A percentile compares a stretch with the other conserved stretches of the same genome.
These are phyloP conservation scores for Phylloporus sp. DNA, from an alignment of 768 basidiomycete species.

Conservation along the genomic window DNA sequence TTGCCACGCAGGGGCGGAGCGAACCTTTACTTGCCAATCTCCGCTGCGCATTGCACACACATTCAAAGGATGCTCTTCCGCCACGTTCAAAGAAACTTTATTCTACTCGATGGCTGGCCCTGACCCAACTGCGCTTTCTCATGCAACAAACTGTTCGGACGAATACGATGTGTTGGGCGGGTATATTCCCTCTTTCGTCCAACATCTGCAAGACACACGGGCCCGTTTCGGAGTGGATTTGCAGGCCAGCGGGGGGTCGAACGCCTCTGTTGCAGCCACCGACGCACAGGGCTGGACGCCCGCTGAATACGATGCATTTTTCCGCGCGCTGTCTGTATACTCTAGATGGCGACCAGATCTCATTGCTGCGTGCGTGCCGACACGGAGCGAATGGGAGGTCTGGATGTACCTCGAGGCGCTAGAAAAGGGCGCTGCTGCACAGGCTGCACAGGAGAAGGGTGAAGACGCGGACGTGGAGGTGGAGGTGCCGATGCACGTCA, in stretches of 20 bases:
- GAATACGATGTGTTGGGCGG: constrained; percentile 18
- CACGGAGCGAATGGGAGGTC: constrained; percentile 66
- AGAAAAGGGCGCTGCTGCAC: constrained; percentile 21
- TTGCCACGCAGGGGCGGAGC: too few species aligned
- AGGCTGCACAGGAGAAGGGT: constrained; percentile 14
- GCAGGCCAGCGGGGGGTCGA: not conserved
- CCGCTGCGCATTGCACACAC: not conserved
- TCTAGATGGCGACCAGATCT: constrained; percentile 77
- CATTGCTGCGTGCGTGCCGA: constrained; percentile 61
- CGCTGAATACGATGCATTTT: constrained; percentile 67
- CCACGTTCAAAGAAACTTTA: not conserved
- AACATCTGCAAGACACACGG: constrained; percentile 25
- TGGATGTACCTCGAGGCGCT: constrained; percentile 61
- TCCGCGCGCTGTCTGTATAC: constrained; percentile 60
- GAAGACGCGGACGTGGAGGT: constrained; percentile 4
- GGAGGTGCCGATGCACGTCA: not conserved
- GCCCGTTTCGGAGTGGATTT: constrained; percentile 10
- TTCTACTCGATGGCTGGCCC: not conserved
- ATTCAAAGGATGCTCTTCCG: constrained; percentile 14
- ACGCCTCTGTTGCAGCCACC: not conserved
- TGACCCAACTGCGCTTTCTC: not conserved
- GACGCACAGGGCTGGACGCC: constrained; percentile 49
- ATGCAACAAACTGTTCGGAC: constrained; percentile 6
- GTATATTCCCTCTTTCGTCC: constrained; percentile 25
- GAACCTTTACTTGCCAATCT: too few species aligned